These are phyloP conservation scores for Spizellomyces sp. DNA, from an alignment of 192 early-diverging fungal species.

Conservation along the genomic window DNA sequence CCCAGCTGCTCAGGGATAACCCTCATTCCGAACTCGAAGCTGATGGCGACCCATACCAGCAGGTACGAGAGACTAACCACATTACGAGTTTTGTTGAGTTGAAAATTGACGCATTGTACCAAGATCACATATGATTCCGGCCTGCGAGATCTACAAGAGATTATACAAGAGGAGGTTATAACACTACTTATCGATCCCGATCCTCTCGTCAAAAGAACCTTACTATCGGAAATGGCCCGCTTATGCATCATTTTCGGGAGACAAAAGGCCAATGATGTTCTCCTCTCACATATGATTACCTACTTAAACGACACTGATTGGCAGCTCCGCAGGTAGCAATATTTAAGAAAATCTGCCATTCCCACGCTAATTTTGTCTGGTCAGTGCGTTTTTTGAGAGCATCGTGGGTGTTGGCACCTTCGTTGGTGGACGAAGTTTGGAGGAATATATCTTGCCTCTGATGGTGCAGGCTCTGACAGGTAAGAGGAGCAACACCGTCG, in stretches of 20 bases:
- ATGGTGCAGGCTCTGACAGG: slow-evolving; percentile 83
- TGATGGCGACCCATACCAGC: slow-evolving; percentile 43
- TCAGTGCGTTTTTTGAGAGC: slow-evolving; percentile 91
- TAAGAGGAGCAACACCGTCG: slow-evolving; percentile 26
- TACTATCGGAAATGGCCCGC: slow-evolving; percentile 79
- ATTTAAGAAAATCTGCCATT: too few species aligned
- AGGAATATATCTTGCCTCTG: slow-evolving; percentile 92
- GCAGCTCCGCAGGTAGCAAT: slow-evolving; percentile 77
- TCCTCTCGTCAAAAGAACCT: slow-evolving; percentile 79
- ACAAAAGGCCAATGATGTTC: slow-evolving; percentile 77
- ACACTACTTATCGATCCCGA: slow-evolving; percentile 80
- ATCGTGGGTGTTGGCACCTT: slow-evolving; percentile 88
- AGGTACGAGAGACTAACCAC: background rate
- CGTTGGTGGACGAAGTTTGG: slow-evolving; percentile 82
- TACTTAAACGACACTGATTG: slow-evolving; percentile 96
- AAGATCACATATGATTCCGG: slow-evolving; percentile 73
- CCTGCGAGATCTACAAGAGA: slow-evolving; percentile 72
- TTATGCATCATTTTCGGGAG: slow-evolving; percentile 84
- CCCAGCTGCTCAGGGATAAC: slow-evolving; percentile 60
- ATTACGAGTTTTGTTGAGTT: background rate
- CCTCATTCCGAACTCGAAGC: slow-evolving; percentile 44
- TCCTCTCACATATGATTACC: slow-evolving; percentile 93
- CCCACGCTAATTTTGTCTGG: too few species aligned
- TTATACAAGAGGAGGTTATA: slow-evolving; percentile 81
- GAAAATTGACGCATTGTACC: background rate